These are phyloP conservation scores for Echinochloa phyllopogon DNA, from an alignment of 176 grass and related monocot species.

Conservation along the genomic window DNA sequence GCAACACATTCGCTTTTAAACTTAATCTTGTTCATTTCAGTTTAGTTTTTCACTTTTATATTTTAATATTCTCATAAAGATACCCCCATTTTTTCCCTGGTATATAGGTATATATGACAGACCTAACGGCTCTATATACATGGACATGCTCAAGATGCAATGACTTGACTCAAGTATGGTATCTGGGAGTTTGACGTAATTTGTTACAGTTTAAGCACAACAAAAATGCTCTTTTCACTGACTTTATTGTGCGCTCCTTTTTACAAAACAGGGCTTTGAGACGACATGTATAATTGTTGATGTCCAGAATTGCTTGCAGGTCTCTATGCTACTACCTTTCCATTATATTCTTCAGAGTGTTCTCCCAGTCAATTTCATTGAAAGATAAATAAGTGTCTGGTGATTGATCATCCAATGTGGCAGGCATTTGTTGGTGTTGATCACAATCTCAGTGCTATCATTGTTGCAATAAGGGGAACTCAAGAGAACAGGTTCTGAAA, in stretches of 20 bases:
- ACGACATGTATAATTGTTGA: constrained; percentile 85
- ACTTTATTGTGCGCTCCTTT: constrained; percentile 22
- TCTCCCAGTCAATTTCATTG: constrained; percentile 10
- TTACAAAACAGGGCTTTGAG: constrained; percentile 78
- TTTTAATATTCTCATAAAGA: background rate
- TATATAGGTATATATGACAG: constrained; percentile 65
- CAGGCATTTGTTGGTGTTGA: constrained; percentile 54
- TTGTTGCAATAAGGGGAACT: constrained; percentile 93
- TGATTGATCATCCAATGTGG: constrained; percentile 12
- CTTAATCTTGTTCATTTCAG: background rate
- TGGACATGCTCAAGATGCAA: constrained; percentile 95
- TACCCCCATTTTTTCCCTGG: background rate
- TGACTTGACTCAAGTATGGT: constrained; percentile 73
- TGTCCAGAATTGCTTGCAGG: constrained; percentile 90
- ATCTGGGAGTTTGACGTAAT: constrained; percentile 17
- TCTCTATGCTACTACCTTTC: constrained; percentile 38
- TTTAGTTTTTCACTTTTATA: background rate
- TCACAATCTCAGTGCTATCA: constrained; percentile 71
- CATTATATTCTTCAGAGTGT: background rate
- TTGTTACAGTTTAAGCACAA: constrained; percentile 12
- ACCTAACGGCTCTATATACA: constrained; percentile 68
- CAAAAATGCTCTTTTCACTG: background rate
- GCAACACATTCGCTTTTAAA: background rate
- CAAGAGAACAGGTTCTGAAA: constrained; percentile 85
- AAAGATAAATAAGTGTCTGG: constrained; percentile 36